These are phyloP conservation scores for Lycium ferocissimum DNA, from an alignment of 257 asterid species.

Conservation along the genomic window DNA sequence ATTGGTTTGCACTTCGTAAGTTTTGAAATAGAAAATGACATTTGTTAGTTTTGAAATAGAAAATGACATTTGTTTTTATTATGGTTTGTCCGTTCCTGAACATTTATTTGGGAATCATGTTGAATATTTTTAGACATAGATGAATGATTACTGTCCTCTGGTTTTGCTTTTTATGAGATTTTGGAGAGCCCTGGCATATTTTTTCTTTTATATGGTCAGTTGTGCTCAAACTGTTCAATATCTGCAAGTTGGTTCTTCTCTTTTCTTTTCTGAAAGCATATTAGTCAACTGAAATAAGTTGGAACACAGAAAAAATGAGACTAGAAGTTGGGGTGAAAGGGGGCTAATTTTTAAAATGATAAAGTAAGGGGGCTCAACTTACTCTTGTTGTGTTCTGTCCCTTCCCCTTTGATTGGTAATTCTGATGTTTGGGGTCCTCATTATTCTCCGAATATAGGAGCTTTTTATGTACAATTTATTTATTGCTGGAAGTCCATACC, in stretches of 20 bases:
- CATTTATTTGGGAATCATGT: background rate
- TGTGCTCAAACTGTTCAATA: background rate
- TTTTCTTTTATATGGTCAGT: background rate
- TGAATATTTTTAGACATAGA: background rate
- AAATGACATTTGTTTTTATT: background rate
- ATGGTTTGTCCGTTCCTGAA: background rate
- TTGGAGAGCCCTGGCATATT: background rate
- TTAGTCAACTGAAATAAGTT: background rate
- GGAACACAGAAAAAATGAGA: background rate
- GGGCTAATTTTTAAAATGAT: background rate
- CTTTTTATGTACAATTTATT: background rate
- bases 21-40: background rate
- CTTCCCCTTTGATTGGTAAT: background rate
- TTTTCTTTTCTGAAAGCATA: background rate
- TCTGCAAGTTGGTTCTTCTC: constrained; percentile 18
- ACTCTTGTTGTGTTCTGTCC: background rate
- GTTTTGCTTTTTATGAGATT: background rate
- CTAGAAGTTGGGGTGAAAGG: background rate
- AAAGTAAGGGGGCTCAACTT: background rate
- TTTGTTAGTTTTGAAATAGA: background rate
- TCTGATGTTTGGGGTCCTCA: background rate
- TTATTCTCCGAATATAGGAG: background rate
- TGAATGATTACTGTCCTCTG: background rate
- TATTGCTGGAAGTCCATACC: background rate
- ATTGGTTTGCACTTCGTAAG: background rate